phyloP scores from a whole-genome alignment of 192 early-diverging fungal species.

The Entomortierella lignicola region DNA sequence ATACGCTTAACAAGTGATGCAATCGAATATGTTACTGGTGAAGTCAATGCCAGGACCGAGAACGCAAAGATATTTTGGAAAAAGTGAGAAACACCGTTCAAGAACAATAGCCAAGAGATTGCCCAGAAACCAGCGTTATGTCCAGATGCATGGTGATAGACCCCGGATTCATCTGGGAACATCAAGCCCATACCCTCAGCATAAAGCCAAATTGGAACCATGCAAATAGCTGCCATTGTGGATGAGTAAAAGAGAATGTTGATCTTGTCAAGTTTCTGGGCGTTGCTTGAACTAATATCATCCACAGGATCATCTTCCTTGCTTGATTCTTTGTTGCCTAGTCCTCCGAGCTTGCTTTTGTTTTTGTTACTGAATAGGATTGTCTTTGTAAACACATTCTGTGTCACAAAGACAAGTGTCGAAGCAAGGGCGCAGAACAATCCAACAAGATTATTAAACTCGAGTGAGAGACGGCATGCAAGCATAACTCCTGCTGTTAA shows the following conservation, averaged over 20 bases:
- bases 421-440: constrained; percentile 80
- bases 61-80: constrained; percentile 86
- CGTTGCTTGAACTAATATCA: constrained; percentile 39
- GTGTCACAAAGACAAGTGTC: constrained; percentile 84
- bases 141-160: constrained; percentile 24
- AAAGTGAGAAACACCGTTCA: constrained; percentile 88
- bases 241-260: constrained; percentile 89
- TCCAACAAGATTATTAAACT: constrained; percentile 78
- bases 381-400: constrained; percentile 90
- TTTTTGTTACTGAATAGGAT: constrained; percentile 68
- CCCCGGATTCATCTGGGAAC: constrained; percentile 34
- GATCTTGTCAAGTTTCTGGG: constrained; percentile 86
- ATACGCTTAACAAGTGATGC: constrained; percentile 91
- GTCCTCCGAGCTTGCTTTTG: constrained; percentile 30
- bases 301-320: constrained; percentile 35
- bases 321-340: constrained; percentile 39
- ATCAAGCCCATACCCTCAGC: constrained; percentile 70
- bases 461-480: constrained; percentile 76
- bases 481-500: constrained; percentile 91
- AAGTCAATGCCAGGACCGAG: constrained; percentile 77
- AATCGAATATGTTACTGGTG: constrained; percentile 90
- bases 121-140: constrained; percentile 40
- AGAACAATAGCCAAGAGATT: constrained; percentile 67
- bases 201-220: constrained; percentile 85
- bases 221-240: constrained; percentile 76